A percentile compares a stretch with the other conserved stretches of the same genome.
phyloP scores from a whole-genome alignment of 192 early-diverging fungal genomes.

The Chytriomyces sp. region DNA sequence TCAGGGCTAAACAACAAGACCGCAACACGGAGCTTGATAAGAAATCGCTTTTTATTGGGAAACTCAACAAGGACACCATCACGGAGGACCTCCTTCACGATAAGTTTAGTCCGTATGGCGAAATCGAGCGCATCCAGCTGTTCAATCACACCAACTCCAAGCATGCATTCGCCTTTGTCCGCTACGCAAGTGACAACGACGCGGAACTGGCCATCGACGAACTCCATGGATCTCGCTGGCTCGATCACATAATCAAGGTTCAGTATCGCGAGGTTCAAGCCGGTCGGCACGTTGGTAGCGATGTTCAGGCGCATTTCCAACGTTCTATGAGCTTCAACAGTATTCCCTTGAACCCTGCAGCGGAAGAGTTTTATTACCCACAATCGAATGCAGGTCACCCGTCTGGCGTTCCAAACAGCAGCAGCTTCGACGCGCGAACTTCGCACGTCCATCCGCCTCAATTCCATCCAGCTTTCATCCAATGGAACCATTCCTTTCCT shows the following conservation, averaged over 20 bases:
- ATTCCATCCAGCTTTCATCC: background rate
- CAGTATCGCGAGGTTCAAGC: conserved; percentile 15
- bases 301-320: background rate
- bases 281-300: background rate
- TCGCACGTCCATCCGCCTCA: background rate
- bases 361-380: too few species aligned
- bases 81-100: conserved; percentile 14
- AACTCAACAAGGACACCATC: conserved; percentile 10
- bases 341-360: background rate
- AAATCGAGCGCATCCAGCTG: conserved; percentile 3
- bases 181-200: conserved; percentile 13
- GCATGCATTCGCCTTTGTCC: conserved; percentile 18
- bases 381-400: too few species aligned
- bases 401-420: background rate
- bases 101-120: conserved; percentile 19
- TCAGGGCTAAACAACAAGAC: background rate
- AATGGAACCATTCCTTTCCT: background rate
- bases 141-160: background rate
- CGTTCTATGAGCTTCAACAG: background rate
- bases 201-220: conserved; percentile 26
- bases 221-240: conserved; percentile 13
- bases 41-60: conserved; percentile 17
- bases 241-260: conserved; percentile 23
- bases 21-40: background rate
- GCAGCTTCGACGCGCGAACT: background rate